Evolutionary conservation across 139 green algal genomes (phyloP).

Genomic region (Picochlorum sp.): DNA sequence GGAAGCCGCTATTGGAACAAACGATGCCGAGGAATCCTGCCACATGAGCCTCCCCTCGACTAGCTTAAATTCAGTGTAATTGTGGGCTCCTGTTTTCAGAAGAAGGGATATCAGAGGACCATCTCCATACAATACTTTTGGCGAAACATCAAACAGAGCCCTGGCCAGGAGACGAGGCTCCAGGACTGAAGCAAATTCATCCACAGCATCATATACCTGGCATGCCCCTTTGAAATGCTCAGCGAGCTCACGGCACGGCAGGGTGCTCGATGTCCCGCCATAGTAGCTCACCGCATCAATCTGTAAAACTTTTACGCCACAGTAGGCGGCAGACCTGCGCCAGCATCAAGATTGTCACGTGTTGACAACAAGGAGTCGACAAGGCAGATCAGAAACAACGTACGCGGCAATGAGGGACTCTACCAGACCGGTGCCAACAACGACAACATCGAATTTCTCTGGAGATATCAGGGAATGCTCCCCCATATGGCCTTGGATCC

Average conservation of each 20-base stretch:
- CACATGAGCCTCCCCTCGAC: constrained; percentile 45
- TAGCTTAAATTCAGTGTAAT: constrained; percentile 86
- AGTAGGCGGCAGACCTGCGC: constrained; percentile 47
- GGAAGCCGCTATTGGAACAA: constrained; percentile 48
- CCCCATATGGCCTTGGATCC: too few species aligned
- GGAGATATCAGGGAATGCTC: constrained; percentile 10
- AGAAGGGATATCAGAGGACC: constrained; percentile 67
- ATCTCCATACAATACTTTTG: constrained; percentile 59
- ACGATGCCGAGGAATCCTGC: not conserved
- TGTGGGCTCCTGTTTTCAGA: constrained; percentile 52
- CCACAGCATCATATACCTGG: not conserved
- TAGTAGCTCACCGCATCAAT: constrained; percentile 67
- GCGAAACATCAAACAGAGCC: constrained; percentile 3
- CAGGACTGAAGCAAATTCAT: not conserved
- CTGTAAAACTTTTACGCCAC: constrained; percentile 70
- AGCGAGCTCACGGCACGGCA: constrained; percentile 13
- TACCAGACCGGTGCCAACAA: constrained; percentile 46
- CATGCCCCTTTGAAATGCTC: not conserved
- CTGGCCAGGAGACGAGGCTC: too few species aligned
- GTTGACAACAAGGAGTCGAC: not conserved
- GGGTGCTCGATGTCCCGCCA: constrained; percentile 56
- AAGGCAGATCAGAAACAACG: not conserved
- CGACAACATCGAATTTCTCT: constrained; percentile 42
- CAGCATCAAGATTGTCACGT: not conserved
- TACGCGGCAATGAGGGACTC: constrained; percentile 56